Evolutionary conservation across 192 early-diverging fungal species (phyloP).

Genomic region (Gorgonomyces haynaldii): DNA sequence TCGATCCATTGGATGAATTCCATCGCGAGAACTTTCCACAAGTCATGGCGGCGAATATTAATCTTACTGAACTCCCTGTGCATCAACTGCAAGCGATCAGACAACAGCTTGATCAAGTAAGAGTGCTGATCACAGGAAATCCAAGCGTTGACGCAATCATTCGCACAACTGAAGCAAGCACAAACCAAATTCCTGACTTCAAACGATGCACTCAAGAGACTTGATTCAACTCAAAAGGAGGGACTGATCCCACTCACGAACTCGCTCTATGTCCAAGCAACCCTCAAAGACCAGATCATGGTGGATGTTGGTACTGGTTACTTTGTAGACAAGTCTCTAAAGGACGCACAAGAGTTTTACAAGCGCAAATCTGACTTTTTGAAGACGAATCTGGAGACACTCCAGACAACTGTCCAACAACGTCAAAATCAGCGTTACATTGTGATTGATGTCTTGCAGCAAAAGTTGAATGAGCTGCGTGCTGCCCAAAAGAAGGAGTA

Average conservation of each 20-base stretch:
- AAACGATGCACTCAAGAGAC: conserved; percentile 53
- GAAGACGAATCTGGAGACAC: conserved; percentile 63
- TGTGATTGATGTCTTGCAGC: conserved; percentile 9
- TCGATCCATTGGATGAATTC: no score
- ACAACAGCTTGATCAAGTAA: conserved; percentile 73
- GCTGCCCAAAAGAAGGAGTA: no score
- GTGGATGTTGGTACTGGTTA: conserved; percentile 97
- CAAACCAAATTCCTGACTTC: conserved; percentile 78
- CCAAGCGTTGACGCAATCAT: conserved; percentile 70
- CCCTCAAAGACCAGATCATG: conserved; percentile 72
- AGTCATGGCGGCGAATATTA: no score
- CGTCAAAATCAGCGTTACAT: conserved; percentile 48
- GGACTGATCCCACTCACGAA: conserved; percentile 69
- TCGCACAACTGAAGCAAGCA: conserved; percentile 74
- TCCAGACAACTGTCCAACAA: conserved; percentile 69
- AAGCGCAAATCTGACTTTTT: conserved; percentile 72
- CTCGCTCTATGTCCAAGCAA: conserved; percentile 89
- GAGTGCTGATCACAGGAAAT: conserved; percentile 52
- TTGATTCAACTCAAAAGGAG: conserved; percentile 37
- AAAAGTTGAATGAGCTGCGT: no score
- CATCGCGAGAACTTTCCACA: no score
- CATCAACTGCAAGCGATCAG: conserved; percentile 72
- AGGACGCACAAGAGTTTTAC: conserved; percentile 77
- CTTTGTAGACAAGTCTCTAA: conserved; percentile 77
- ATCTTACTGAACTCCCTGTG: conserved; percentile 73